Conservation (phyloP, 1,284 basidiomycete genomes). For the Cryptococcus neoformans region DNA sequence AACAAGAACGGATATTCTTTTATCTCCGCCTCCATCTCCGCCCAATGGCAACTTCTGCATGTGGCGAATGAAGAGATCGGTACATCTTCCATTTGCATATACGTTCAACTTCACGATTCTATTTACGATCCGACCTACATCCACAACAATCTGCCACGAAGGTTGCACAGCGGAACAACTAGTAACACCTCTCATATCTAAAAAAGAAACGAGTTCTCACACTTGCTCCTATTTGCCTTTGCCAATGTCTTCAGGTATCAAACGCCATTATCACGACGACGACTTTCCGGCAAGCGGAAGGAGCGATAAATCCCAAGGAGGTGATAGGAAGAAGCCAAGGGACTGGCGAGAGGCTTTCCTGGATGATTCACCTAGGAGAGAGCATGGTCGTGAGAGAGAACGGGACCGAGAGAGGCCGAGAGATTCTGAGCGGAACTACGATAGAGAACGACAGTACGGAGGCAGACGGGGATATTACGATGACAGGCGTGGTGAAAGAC, state of each 20-base stretch:
- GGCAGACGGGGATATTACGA: constrained; percentile 6
- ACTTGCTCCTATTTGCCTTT: constrained; percentile 10
- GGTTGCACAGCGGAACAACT: constrained; percentile 2
- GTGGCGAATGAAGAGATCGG: neutral
- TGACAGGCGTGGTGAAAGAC: constrained; percentile 14
- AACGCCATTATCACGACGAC: constrained; percentile 26
- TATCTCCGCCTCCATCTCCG: neutral
- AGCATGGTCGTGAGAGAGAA: constrained; percentile 21
- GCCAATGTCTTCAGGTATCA: constrained; percentile 29
- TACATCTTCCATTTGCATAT: no score
- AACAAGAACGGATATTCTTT: neutral
- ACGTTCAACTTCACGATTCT: neutral
- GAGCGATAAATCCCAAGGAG: constrained; percentile 9
- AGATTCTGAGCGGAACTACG: constrained; percentile 10
- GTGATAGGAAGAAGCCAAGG: constrained; percentile 56
- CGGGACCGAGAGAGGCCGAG: constrained; percentile 8
- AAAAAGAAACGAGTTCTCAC: constrained; percentile 21
- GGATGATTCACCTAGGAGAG: constrained; percentile 38
- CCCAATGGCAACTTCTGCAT: neutral
- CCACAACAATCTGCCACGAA: constrained; percentile 3
- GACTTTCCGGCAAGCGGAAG: constrained; percentile 43
- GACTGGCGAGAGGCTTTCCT: constrained; percentile 75
- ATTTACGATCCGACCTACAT: neutral
- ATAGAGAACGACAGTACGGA: constrained; percentile 6
- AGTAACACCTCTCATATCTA: constrained; percentile 11